These are phyloP conservation scores for Tolypocladium inflatum DNA, from an alignment of 2,329 filamentous ascomycete species.

Conservation along the genomic window DNA sequence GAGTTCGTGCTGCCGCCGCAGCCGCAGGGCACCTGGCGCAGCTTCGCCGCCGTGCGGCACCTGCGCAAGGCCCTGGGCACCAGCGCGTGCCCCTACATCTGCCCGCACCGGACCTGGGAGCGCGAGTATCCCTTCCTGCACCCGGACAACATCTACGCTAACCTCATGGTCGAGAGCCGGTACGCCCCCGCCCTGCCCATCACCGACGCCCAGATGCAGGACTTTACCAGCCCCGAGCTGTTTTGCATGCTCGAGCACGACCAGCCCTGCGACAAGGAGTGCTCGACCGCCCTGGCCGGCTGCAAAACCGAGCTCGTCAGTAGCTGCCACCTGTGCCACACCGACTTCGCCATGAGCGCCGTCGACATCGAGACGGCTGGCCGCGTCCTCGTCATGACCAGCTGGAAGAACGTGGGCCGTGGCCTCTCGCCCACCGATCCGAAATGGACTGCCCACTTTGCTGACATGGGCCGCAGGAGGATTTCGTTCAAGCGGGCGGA, in stretches of 20 bases:
- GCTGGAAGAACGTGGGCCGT: not conserved
- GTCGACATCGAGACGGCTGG: not conserved
- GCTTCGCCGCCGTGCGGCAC: no score
- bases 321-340: not conserved
- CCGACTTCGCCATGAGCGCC: not conserved
- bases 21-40: not conserved
- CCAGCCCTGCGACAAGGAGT: not conserved
- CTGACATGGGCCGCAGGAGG: no score
- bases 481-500: no score
- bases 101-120: not conserved
- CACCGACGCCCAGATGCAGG: not conserved
- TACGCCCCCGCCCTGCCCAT: no score
- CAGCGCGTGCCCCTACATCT: not conserved
- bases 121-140: not conserved
- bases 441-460: not conserved
- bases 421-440: not conserved
- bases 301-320: not conserved
- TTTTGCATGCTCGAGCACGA: not conserved
- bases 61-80: no score
- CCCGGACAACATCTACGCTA: not conserved
- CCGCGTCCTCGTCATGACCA: not conserved
- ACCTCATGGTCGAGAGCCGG: not conserved
- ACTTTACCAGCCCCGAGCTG: not conserved
- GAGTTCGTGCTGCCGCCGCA: not conserved
- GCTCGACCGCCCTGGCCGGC: no score